A percentile compares a stretch with the other conserved stretches of the same genome.
phyloP scores from a whole-genome alignment of 2,329 filamentous ascomycete genomes.

The Stachybotrys echinatus region DNA sequence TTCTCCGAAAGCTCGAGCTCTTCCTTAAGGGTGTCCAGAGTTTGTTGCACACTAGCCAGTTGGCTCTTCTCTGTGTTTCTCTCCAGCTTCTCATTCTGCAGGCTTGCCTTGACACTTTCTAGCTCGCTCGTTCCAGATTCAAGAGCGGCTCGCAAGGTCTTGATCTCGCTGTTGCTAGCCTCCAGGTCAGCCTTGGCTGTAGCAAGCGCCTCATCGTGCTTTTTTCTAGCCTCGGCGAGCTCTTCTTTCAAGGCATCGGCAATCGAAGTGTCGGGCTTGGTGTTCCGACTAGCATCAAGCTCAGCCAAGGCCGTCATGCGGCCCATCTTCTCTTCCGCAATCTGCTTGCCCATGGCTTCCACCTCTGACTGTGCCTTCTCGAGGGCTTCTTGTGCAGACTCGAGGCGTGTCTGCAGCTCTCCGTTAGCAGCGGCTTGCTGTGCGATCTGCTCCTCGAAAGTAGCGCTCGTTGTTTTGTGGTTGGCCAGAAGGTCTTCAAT shows the following conservation, averaged over 20 bases:
- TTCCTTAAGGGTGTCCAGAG: constrained; percentile 22
- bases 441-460: constrained; percentile 28
- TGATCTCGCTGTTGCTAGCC: constrained; percentile 27
- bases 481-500: constrained; percentile 35
- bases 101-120: constrained; percentile 21
- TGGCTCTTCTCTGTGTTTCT: constrained; percentile 16
- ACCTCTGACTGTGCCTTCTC: constrained; percentile 41
- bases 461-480: constrained; percentile 25
- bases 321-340: constrained; percentile 55
- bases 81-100: constrained; percentile 30
- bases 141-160: neutral
- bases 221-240: constrained; percentile 41
- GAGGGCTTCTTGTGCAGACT: constrained; percentile 35
- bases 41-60: constrained; percentile 28
- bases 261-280: constrained; percentile 51
- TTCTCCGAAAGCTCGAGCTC: constrained; percentile 45
- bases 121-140: constrained; percentile 38
- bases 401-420: constrained; percentile 29
- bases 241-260: constrained; percentile 46
- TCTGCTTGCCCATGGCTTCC: constrained; percentile 44
- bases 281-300: constrained; percentile 51
- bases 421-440: constrained; percentile 28
- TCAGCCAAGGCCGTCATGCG: constrained; percentile 55
- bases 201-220: constrained; percentile 38
- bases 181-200: constrained; percentile 24